phyloP scores from a whole-genome alignment of 2,329 filamentous ascomycete genomes.

The Chaetomium strumarium region DNA sequence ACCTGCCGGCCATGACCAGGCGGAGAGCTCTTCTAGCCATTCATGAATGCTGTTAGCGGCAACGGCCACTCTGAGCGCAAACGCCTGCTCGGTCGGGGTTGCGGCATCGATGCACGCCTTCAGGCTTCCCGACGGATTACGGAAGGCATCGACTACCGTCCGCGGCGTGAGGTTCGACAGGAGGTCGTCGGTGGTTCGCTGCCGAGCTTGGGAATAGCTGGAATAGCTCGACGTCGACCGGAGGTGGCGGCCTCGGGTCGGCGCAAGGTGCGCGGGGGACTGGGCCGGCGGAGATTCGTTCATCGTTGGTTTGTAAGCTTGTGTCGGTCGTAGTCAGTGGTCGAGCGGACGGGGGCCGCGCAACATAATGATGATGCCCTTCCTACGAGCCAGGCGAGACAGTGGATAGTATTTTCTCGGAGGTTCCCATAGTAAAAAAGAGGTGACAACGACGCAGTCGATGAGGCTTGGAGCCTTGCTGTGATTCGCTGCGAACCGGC shows the following conservation, averaged over 20 bases:
- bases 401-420: slow-evolving; percentile 13
- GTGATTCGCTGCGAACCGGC: slow-evolving; percentile 15
- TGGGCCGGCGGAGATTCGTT: slow-evolving; percentile 33
- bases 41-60: slow-evolving; percentile 65
- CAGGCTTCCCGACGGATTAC: slow-evolving; percentile 45
- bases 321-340: slow-evolving; percentile 5
- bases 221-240: slow-evolving; percentile 40
- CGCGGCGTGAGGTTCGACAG: slow-evolving; percentile 56
- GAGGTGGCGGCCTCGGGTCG: slow-evolving; percentile 33
- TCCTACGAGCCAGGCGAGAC: slow-evolving; percentile 24
- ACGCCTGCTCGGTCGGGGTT: slow-evolving; percentile 60
- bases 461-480: slow-evolving; percentile 12
- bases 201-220: slow-evolving; percentile 44
- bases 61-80: slow-evolving; percentile 63
- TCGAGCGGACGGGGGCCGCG: slow-evolving; percentile 10
- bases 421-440: slow-evolving; percentile 20
- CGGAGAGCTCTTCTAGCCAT: slow-evolving; percentile 67
- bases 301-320: slow-evolving; percentile 26
- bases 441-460: slow-evolving; percentile 8
- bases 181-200: slow-evolving; percentile 49
- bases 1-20: slow-evolving; percentile 51
- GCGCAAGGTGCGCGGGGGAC: slow-evolving; percentile 30
- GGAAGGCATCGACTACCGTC: slow-evolving; percentile 55
- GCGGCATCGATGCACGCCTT: slow-evolving; percentile 57
- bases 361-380: slow-evolving; percentile 20